phyloP scores from a whole-genome alignment of 2,329 filamentous ascomycete genomes.

The Gaeumannomyces sp. region DNA sequence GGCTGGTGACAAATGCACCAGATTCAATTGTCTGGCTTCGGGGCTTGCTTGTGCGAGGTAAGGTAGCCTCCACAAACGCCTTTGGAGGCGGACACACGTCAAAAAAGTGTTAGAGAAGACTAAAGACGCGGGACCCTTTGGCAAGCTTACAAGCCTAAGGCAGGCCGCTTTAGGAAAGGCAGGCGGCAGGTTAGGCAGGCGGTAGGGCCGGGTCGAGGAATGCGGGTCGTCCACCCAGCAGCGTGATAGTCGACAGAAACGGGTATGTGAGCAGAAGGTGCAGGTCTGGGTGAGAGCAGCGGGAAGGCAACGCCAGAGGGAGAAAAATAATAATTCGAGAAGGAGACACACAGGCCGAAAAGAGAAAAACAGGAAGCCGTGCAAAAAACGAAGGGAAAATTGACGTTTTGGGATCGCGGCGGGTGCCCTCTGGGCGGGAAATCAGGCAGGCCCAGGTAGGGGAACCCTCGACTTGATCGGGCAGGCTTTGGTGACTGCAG shows the following conservation, averaged over 20 bases:
- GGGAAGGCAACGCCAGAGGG: neutral
- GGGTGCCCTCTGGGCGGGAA: constrained; percentile 32
- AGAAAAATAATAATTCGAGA: constrained; percentile 7
- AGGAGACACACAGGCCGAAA: constrained; percentile 8
- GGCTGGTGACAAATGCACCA: neutral
- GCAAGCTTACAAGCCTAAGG: neutral
- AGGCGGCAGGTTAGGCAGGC: neutral
- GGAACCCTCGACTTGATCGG: constrained; percentile 28
- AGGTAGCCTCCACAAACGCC: neutral
- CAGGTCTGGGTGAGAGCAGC: constrained; percentile 7
- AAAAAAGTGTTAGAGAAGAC: neutral
- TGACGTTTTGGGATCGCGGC: constrained; percentile 26
- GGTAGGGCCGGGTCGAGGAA: neutral
- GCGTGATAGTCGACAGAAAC: neutral
- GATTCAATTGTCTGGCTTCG: neutral
- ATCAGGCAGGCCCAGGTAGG: constrained; percentile 31
- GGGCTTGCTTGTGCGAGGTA: neutral
- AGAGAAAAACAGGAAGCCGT: neutral
- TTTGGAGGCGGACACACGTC: neutral
- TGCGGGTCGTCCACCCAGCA: neutral
- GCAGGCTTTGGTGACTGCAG: constrained; percentile 41
- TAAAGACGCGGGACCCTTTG: neutral
- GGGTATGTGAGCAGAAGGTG: neutral
- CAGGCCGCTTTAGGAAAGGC: constrained; percentile 1
- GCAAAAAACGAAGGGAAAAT: constrained; percentile 11